phyloP scores from a whole-genome alignment of 1,284 basidiomycete species.

The Puccinia novopanici region DNA sequence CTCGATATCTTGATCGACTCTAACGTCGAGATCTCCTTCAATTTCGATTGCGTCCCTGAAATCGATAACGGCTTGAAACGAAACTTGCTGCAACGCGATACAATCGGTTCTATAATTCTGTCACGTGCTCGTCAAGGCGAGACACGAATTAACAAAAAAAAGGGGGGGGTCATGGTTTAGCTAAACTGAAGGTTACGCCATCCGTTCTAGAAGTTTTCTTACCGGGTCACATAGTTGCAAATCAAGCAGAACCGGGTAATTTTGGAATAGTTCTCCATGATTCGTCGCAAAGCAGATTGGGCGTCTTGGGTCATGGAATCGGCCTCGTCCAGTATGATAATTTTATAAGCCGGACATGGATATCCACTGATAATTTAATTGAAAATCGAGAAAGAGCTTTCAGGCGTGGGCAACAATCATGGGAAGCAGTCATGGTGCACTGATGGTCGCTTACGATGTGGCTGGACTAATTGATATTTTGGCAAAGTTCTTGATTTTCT shows the following conservation, averaged over 20 bases:
- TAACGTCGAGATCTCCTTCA: constrained; percentile 74
- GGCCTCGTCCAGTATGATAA: constrained; percentile 97
- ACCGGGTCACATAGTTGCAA: constrained; percentile 99
- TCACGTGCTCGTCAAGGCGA: too few relatives aligned
- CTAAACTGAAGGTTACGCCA: background rate
- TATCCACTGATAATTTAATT: constrained; percentile 62
- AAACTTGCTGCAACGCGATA: constrained; percentile 99
- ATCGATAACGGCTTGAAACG: constrained; percentile 90
- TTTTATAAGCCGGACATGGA: constrained; percentile 97
- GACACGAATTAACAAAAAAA: background rate
- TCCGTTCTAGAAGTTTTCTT: constrained; percentile 3
- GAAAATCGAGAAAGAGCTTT: background rate
- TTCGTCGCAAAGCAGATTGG: constrained; percentile 88
- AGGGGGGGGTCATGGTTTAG: background rate
- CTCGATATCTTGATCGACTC: constrained; percentile 64
- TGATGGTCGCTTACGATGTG: constrained; percentile 52
- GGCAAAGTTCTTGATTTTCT: constrained; percentile 98
- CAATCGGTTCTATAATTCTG: constrained; percentile 97
- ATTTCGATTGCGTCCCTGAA: constrained; percentile 72
- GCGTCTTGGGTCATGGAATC: constrained; percentile 99
- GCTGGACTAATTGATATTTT: constrained; percentile 63
- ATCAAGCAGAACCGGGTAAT: constrained; percentile 98
- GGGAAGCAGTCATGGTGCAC: background rate
- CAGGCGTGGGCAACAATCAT: constrained; percentile 49
- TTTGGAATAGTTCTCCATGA: constrained; percentile 96